A percentile compares a stretch with the other conserved stretches of the same genome.
Conservation (phyloP, 2,329 filamentous ascomycete genomes). For the Ascochyta fabae region DNA sequence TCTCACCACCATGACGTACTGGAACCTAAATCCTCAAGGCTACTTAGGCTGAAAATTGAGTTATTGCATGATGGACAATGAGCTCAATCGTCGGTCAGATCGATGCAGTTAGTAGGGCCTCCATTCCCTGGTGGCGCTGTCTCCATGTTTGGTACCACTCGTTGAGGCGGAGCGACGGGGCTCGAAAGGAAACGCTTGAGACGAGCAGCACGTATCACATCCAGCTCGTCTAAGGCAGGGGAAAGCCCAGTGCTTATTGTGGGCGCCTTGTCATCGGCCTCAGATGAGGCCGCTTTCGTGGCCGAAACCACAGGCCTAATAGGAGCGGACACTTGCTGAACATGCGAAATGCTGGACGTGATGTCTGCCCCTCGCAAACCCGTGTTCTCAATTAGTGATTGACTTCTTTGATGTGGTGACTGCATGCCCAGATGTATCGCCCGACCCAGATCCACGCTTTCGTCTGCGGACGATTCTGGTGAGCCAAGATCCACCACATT, state of each 20-base stretch:
- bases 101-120: not conserved
- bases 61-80: not conserved
- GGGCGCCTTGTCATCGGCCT: too few relatives aligned
- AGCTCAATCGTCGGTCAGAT: conserved; percentile 5
- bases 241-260: not conserved
- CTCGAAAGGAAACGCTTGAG: conserved; percentile 8
- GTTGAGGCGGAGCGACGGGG: not conserved
- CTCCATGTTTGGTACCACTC: not conserved
- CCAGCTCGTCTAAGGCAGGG: not conserved
- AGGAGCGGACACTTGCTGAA: not conserved
- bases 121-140: not conserved
- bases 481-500: conserved; percentile 3
- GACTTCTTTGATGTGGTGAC: not conserved
- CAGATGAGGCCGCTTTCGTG: not conserved
- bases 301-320: not conserved
- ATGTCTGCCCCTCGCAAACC: not conserved
- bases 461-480: not conserved
- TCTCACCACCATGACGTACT: not conserved
- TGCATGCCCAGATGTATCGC: not conserved
- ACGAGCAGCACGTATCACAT: conserved; percentile 2
- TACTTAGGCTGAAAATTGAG: not conserved
- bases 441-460: not conserved
- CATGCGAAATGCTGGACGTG: not conserved
- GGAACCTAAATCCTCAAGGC: not conserved
- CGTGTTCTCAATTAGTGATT: not conserved